A percentile compares a stretch with the other conserved stretches of the same genome.
These are phyloP conservation scores for Podila epigama DNA, from an alignment of 192 early-diverging fungal genomes.

Conservation along the genomic window DNA sequence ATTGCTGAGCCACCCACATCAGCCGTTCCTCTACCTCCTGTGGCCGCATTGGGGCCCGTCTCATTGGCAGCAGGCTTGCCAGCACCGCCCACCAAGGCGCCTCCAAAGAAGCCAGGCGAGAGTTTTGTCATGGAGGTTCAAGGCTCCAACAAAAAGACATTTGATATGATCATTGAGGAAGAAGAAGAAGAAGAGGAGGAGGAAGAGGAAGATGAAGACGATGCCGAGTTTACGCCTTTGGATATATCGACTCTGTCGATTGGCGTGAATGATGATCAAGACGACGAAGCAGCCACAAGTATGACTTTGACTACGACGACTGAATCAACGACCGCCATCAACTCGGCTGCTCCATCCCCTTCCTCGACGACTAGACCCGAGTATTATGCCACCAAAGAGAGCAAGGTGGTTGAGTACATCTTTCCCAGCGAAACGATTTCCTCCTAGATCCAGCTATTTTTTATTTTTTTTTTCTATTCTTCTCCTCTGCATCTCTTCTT, in stretches of 20 bases:
- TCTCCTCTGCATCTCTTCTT: too few species aligned
- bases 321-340: not conserved
- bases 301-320: constrained; percentile 11
- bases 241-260: constrained; percentile 26
- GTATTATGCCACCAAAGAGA: constrained; percentile 46
- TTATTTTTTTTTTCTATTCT: not conserved
- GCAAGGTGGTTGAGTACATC: constrained; percentile 48
- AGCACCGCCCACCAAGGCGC: constrained; percentile 36
- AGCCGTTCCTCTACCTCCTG: constrained; percentile 22
- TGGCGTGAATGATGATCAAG: constrained; percentile 8
- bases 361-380: constrained; percentile 13
- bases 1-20: constrained; percentile 14
- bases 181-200: constrained; percentile 28
- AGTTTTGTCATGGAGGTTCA: not conserved
- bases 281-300: constrained; percentile 9
- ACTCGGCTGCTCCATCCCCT: not conserved
- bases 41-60: not conserved
- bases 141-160: not conserved
- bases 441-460: not conserved
- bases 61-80: constrained; percentile 11
- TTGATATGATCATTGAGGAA: constrained; percentile 19
- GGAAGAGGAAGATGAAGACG: constrained; percentile 23
- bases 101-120: constrained; percentile 21
- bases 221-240: constrained; percentile 23
- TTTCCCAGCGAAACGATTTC: constrained; percentile 39